Evolutionary conservation across 1,284 basidiomycete species (phyloP), one percentile per base, ranked within the genome.

Genomic region (Microbotryum intermedium): DNA sequence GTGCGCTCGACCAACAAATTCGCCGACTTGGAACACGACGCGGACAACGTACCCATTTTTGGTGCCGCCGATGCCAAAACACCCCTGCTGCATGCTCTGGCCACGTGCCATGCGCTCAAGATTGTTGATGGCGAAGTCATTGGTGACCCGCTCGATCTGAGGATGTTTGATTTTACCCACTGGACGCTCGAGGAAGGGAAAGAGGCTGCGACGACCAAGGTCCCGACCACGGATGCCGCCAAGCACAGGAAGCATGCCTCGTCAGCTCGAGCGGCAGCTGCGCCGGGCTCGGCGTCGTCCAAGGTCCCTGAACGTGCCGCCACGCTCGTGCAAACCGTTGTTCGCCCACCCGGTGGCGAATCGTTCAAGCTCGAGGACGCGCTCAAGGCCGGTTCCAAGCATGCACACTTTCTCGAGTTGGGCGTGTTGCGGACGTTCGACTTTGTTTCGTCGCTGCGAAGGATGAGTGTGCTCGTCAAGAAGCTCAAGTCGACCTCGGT

Each of bases 381-480:
- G 0, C 77, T 97, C 61, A 91, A 86, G 72, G 83, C 86, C 10
- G 82, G 81, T 25, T 80, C 83, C 8, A 87, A 84, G 85, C 90
- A 90, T 70, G 90, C 93, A 0, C 88, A 95, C 74, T 97, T 95
- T 77, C 79, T 98, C 28, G 95, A 98, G 75, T 78, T 97, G 55
- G 95, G 95, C 45, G 94, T 98, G 29, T 90, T 99, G 61, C 81
- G 93, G 44, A 91, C 89, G 1, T 99, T 95, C 71, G 95, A 99
- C 72, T 99, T 99, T 72, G 90, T 94, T 4, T 97, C 93, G 2
- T 79, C 88, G 6, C 80, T 98, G 23, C 83, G 95, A 42, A 79
- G 95, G 55, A 99, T 98, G 95, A 95, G 91, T 65, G 95, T 98
- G 29, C 84, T 99, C 58, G 94, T 97, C 70, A 98, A 97, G 75